A percentile compares a stretch with the other conserved stretches of the same genome.
phyloP scores from a whole-genome alignment of 139 green algal species.

The Marvania coccoides region DNA sequence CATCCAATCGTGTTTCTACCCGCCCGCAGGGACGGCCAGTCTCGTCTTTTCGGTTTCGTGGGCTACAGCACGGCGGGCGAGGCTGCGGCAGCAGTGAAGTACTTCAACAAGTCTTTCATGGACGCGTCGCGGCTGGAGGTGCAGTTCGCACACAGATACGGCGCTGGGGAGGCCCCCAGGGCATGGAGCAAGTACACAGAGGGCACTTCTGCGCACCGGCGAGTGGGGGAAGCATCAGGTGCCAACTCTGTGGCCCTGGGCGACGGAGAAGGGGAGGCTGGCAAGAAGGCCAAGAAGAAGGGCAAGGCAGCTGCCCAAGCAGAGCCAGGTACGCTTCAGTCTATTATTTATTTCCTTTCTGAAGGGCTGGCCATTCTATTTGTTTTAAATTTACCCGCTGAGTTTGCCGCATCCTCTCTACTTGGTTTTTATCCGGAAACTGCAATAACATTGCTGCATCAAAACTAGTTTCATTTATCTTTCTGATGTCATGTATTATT shows the following conservation, averaged over 20 bases:
- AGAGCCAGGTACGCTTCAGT: slow-evolving; percentile 15
- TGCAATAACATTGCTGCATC: too few relatives aligned
- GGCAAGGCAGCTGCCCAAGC: slow-evolving; percentile 7
- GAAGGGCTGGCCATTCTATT: too few relatives aligned
- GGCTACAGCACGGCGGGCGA: slow-evolving; percentile 75
- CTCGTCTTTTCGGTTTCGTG: slow-evolving; percentile 90
- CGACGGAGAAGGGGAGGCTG: neutral
- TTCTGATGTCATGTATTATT: neutral
- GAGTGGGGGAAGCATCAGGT: slow-evolving; percentile 13
- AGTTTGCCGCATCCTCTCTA: too few relatives aligned
- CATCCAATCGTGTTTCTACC: neutral
- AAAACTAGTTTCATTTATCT: neutral
- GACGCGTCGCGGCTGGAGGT: slow-evolving; percentile 75
- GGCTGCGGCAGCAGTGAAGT: slow-evolving; percentile 62
- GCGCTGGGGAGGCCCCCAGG: slow-evolving; percentile 37
- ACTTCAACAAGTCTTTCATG: slow-evolving; percentile 88
- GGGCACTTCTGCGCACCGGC: slow-evolving; percentile 33
- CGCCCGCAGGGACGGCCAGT: slow-evolving; percentile 75
- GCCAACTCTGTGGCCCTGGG: slow-evolving; percentile 13
- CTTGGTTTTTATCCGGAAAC: too few relatives aligned
- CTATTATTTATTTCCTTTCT: too few relatives aligned
- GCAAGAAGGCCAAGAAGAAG: slow-evolving; percentile 1
- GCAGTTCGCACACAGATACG: slow-evolving; percentile 61
- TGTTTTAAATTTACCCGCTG: too few relatives aligned
- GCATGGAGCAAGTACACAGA: slow-evolving; percentile 86